Evolutionary conservation across 2,329 filamentous ascomycete species (phyloP).

Genomic region (Parafenestella ontariensis): DNA sequence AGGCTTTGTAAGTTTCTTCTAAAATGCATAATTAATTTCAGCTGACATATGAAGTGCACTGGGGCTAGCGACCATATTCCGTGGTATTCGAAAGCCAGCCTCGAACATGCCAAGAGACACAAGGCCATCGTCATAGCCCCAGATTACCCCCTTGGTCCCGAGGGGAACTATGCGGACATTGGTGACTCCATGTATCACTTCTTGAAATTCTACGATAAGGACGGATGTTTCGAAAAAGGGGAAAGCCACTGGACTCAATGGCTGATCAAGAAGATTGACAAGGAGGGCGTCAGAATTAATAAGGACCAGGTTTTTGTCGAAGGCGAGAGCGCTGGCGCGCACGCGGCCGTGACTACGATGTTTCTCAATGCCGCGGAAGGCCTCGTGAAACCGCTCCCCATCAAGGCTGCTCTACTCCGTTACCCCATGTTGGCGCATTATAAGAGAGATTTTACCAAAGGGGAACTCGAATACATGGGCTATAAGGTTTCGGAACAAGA

Average conservation of each 20-base stretch:
- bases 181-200: background rate
- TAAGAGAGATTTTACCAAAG: background rate
- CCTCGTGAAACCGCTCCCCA: background rate
- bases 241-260: background rate
- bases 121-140: conserved; percentile 6
- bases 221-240: background rate
- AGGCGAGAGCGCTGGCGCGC: conserved; percentile 3
- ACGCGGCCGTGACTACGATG: conserved; percentile 1
- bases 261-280: background rate
- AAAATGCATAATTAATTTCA: background rate
- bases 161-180: conserved; percentile 4
- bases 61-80: background rate
- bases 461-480: background rate
- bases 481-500: background rate
- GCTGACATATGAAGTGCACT: background rate
- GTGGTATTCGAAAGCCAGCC: background rate
- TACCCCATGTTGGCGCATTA: conserved; percentile 6
- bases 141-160: conserved; percentile 5
- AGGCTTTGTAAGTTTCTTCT: background rate
- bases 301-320: background rate
- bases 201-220: conserved; percentile 1
- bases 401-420: background rate
- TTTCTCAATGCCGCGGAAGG: background rate
- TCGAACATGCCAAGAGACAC: background rate
- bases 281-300: background rate